Evolutionary conservation across 1,284 basidiomycete species (phyloP).

Genomic region (Ceratobasidium sp.): DNA sequence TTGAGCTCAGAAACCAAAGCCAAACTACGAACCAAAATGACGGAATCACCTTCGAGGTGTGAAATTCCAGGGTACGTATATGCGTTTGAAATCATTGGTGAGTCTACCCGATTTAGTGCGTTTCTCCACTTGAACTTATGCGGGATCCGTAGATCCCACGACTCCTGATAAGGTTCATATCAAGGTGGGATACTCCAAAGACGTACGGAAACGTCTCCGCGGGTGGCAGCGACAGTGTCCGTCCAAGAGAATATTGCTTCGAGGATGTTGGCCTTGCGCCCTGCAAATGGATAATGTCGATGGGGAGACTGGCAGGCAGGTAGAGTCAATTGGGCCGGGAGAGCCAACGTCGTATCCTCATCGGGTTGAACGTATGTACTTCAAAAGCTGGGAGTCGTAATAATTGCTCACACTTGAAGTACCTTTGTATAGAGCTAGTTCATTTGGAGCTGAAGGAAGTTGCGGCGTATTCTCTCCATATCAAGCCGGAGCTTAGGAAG

Average conservation of each 20-base stretch:
- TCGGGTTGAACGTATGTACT: neutral
- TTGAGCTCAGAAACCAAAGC: neutral
- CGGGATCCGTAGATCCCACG: too few relatives aligned
- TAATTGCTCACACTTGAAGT: neutral
- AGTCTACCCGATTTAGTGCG: neutral
- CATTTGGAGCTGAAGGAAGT: neutral
- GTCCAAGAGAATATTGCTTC: neutral
- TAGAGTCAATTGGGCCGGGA: neutral
- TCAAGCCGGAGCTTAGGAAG: neutral
- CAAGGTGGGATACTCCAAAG: neutral
- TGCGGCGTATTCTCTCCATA: neutral
- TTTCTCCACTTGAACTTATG: too few relatives aligned
- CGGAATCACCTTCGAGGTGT: neutral
- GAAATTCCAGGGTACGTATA: neutral
- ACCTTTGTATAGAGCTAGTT: neutral
- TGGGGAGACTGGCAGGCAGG: neutral
- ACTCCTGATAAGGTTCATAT: neutral
- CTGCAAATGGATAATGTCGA: neutral
- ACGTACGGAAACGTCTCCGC: neutral
- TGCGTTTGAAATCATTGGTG: slow-evolving; percentile 5
- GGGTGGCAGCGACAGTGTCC: neutral
- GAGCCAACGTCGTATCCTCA: neutral
- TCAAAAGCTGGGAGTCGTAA: too few relatives aligned
- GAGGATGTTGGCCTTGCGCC: neutral
- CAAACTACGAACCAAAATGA: neutral